These are phyloP conservation scores for Heterobasidion annosum DNA, from an alignment of 1,284 basidiomycete species.

Conservation along the genomic window DNA sequence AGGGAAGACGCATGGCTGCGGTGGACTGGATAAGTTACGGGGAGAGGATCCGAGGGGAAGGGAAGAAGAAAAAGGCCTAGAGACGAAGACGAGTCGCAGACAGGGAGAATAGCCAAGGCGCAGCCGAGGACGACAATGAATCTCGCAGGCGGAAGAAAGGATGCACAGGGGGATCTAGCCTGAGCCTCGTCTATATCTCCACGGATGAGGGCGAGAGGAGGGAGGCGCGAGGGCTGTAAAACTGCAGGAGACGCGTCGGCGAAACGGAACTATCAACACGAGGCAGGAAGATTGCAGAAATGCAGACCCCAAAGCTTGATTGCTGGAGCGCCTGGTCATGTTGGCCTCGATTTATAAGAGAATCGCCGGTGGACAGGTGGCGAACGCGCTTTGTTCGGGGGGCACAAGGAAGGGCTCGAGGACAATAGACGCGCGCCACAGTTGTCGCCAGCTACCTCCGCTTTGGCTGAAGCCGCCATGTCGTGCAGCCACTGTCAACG, in stretches of 20 bases:
- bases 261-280: constrained; percentile 5
- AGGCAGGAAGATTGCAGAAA: constrained; percentile 4
- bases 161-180: not conserved
- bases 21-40: constrained; percentile 4
- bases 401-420: not conserved
- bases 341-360: too few species aligned
- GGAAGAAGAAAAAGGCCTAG: constrained; percentile 1
- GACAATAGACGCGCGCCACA: too few species aligned
- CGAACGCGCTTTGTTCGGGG: not conserved
- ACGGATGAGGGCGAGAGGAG: not conserved
- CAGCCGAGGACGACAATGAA: too few species aligned
- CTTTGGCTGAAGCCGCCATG: too few species aligned
- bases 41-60: constrained; percentile 1
- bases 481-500: too few species aligned
- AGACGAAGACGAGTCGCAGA: not conserved
- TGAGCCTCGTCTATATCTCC: not conserved
- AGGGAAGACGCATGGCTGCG: constrained; percentile 11
- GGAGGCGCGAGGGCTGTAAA: constrained; percentile 4
- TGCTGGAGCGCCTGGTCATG: too few species aligned
- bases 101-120: not conserved
- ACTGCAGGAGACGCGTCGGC: constrained; percentile 1
- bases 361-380: too few species aligned
- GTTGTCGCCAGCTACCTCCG: too few species aligned
- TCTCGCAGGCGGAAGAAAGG: too few species aligned
- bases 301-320: too few species aligned